Conservation (phyloP, 2,329 filamentous ascomycete genomes). For the Scorias spongiosa region DNA sequence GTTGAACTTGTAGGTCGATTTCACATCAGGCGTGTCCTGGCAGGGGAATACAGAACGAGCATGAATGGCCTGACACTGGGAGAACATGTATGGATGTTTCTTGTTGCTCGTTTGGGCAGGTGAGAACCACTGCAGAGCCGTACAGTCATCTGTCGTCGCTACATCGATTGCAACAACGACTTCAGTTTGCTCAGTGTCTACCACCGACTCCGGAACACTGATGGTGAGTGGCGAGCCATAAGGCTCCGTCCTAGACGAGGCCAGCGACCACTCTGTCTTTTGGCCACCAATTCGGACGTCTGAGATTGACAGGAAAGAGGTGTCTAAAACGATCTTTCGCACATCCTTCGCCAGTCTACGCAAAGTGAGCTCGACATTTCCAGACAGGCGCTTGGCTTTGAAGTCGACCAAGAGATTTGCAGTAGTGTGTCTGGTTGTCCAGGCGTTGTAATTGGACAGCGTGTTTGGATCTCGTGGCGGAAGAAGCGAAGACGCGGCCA, state of each 20-base stretch:
- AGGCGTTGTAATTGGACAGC: conserved; percentile 78
- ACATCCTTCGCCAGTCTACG: conserved; percentile 60
- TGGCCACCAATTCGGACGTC: conserved; percentile 55
- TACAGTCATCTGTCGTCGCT: conserved; percentile 74
- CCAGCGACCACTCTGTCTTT: conserved; percentile 52
- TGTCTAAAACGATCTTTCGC: conserved; percentile 69
- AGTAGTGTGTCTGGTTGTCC: conserved; percentile 69
- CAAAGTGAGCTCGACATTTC: conserved; percentile 61
- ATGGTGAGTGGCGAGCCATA: conserved; percentile 60
- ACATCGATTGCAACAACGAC: conserved; percentile 27
- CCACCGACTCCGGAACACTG: conserved; percentile 23
- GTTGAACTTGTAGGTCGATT: conserved; percentile 84
- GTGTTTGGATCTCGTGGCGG: conserved; percentile 60
- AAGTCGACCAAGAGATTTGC: conserved; percentile 77
- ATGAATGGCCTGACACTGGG: conserved; percentile 93
- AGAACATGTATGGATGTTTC: conserved; percentile 95
- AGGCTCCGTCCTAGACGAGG: conserved; percentile 51
- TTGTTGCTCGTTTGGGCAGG: conserved; percentile 89
- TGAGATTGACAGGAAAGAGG: conserved; percentile 60
- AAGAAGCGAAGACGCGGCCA: conserved; percentile 18
- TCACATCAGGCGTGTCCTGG: conserved; percentile 94
- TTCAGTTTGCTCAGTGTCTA: conserved; percentile 21
- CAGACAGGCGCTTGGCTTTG: conserved; percentile 57
- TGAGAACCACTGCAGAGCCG: conserved; percentile 88
- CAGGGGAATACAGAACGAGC: conserved; percentile 88